Conservation (phyloP, 2,329 filamentous ascomycete genomes). For the Ascocoryne sarcoides region DNA sequence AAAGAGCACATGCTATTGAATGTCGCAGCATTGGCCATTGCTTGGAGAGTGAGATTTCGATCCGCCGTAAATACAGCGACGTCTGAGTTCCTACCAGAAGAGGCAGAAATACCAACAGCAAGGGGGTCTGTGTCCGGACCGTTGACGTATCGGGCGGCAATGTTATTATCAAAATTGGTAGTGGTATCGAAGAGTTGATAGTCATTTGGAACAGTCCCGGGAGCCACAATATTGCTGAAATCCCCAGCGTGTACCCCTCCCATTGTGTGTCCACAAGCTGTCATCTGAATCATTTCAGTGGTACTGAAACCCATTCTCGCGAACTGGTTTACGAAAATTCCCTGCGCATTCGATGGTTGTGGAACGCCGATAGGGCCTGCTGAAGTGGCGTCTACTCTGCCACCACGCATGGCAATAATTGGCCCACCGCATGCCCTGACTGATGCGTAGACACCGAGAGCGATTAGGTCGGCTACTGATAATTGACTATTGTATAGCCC, state of each 20-base stretch:
- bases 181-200: slow-evolving; percentile 40
- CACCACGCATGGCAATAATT: slow-evolving; percentile 42
- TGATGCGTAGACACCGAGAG: slow-evolving; percentile 48
- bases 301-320: slow-evolving; percentile 46
- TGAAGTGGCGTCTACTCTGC: slow-evolving; percentile 44
- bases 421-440: slow-evolving; percentile 52
- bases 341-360: slow-evolving; percentile 45
- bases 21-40: slow-evolving; percentile 35
- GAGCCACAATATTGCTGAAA: slow-evolving; percentile 44
- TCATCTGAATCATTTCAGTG: slow-evolving; percentile 50
- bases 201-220: slow-evolving; percentile 33
- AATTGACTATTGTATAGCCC: slow-evolving; percentile 43
- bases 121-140: slow-evolving; percentile 47
- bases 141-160: slow-evolving; percentile 48
- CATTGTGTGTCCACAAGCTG: slow-evolving; percentile 52
- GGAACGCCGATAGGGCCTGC: slow-evolving; percentile 44
- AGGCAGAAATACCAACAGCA: slow-evolving; percentile 41
- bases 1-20: slow-evolving; percentile 41
- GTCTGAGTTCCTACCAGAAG: slow-evolving; percentile 39
- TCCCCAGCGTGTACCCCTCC: slow-evolving; percentile 48
- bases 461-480: slow-evolving; percentile 48
- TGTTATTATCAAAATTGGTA: slow-evolving; percentile 46
- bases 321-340: slow-evolving; percentile 47
- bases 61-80: slow-evolving; percentile 47
- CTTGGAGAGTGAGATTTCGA: slow-evolving; percentile 43